phyloP scores from a whole-genome alignment of 495 filamentous ascomycete genomes.

The Elaphomyces granulatus region DNA sequence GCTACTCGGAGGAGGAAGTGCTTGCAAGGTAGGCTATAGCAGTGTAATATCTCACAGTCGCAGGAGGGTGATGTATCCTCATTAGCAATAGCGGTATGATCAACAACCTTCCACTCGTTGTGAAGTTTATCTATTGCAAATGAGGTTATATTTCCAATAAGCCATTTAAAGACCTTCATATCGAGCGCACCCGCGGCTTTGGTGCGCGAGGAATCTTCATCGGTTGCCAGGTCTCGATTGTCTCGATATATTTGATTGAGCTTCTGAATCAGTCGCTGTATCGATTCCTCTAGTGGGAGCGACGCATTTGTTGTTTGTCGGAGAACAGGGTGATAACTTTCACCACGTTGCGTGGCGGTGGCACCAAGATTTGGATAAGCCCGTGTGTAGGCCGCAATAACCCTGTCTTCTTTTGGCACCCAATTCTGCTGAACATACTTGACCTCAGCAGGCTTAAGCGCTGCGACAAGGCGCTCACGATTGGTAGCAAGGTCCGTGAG shows the following conservation, averaged over 20 bases:
- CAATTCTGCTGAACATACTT: not conserved
- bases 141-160: not conserved
- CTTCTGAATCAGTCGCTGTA: not conserved
- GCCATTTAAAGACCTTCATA: not conserved
- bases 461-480: not conserved
- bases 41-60: not conserved
- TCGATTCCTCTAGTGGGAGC: not conserved
- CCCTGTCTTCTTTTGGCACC: conserved; percentile 1
- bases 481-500: not conserved
- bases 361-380: conserved; percentile 1
- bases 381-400: not conserved
- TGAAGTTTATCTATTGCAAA: not conserved
- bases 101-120: not conserved
- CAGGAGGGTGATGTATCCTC: not conserved
- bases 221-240: not conserved
- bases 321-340: conserved; percentile 2
- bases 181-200: not conserved
- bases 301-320: not conserved
- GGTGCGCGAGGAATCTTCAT: not conserved
- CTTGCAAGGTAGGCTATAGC: not conserved
- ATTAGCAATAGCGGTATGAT: not conserved
- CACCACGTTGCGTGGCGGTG: not conserved
- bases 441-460: not conserved
- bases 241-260: not conserved
- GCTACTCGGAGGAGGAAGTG: not conserved